Base-by-base conservation (phyloP, 768 basidiomycete genomes). In the Vararia minispora region DNA sequence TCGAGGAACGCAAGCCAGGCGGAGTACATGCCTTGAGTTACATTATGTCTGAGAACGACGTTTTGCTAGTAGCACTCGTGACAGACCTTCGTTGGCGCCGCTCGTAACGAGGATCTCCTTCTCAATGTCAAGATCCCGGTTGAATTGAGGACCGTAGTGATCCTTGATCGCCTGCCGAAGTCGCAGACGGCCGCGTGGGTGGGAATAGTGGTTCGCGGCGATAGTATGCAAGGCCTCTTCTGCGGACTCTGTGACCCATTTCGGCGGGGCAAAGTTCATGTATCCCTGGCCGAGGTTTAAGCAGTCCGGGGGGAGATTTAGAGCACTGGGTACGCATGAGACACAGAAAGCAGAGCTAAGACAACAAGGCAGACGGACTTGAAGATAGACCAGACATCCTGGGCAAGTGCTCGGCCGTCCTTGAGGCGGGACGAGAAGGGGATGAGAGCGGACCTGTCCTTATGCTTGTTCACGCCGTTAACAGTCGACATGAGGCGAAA, bases 341-440 rank as follows among this genome's bases (percentile, higher is more conserved):
- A 39, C 28, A 37, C 46, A 33, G 31, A 25, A 35, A 24, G 28
- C 32, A 30, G 40, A 52, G 28, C 31, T 18, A 31, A 25, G 40
- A 32, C 40, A 36, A 40, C 11, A 31, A 2, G 28, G 39, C 10
- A n/a, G 21, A 28, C 27, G 18, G 44, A 86, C 87, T 85, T 87
- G 74, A 72, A 91, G 51, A 91, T 84, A 1, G 84, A 83, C 89
- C 89, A 92, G 22, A 92, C 89, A 58, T 91, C 89, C 57, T 77
- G 68, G 14, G 74, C 78, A 23, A 89, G 58, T 0, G 86, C 87
- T 24, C 85, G 71, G 16, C 87, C 87, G 22, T 82, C 78, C 47
- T 57, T 63, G 46, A 90, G 65, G 36, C 86, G 73, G 2, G 78
- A 79, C 1, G 86, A 80, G 55, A 76, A 76, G 2, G 78, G 69